phyloP scores from a whole-genome alignment of 768 basidiomycete genomes.

The Russula olivacea region DNA sequence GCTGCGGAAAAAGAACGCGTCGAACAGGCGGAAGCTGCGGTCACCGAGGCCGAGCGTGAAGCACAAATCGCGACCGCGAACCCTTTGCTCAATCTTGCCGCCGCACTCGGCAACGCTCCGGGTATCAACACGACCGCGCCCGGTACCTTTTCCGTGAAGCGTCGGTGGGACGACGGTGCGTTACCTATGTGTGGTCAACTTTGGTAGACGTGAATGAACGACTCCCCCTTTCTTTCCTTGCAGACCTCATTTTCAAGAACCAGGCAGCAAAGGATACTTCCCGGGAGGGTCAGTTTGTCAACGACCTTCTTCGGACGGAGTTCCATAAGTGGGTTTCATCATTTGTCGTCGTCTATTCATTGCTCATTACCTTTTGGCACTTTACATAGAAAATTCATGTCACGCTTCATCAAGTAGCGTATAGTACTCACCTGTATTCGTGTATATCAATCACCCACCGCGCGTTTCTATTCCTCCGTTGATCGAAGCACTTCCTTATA shows the following conservation, averaged over 20 bases:
- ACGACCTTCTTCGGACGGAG: constrained; percentile 89
- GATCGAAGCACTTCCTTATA: neutral
- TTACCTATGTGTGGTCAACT: neutral
- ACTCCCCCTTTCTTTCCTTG: neutral
- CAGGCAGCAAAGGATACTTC: constrained; percentile 73
- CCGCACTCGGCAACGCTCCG: constrained; percentile 75
- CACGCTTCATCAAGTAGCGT: constrained; percentile 78
- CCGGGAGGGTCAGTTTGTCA: constrained; percentile 75
- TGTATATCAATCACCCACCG: neutral
- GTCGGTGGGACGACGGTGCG: constrained; percentile 92
- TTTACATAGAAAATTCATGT: constrained; percentile 77
- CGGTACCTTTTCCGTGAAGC: constrained; percentile 86
- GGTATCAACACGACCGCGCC: constrained; percentile 69
- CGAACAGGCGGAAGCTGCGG: constrained; percentile 68
- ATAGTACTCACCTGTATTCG: neutral
- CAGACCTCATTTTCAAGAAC: constrained; percentile 98
- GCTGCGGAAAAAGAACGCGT: constrained; percentile 86
- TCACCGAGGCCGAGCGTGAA: constrained; percentile 58
- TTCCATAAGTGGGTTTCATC: constrained; percentile 72
- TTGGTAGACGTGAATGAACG: neutral
- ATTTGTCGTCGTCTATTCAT: neutral
- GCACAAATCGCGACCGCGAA: constrained; percentile 82
- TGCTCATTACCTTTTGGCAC: constrained; percentile 1
- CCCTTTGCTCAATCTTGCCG: constrained; percentile 85
- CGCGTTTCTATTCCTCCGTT: neutral